These are phyloP conservation scores for Geranium brycei DNA, from an alignment of 345 rosid species.

Conservation along the genomic window DNA sequence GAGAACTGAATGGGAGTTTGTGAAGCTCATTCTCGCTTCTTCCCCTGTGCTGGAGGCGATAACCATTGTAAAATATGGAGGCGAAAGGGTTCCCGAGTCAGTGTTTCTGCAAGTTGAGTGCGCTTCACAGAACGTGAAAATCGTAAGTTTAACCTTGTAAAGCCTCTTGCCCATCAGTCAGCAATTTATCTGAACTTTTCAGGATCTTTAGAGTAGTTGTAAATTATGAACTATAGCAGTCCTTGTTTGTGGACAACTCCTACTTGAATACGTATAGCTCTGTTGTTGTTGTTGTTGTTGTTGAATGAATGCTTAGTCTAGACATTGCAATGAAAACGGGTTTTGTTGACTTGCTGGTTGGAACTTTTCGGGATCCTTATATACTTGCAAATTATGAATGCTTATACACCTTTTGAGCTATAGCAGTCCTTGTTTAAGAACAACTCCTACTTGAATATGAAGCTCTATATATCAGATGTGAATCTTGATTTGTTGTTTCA, in stretches of 20 bases:
- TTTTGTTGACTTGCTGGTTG: too few relatives aligned
- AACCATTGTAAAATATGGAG: slow-evolving; percentile 10
- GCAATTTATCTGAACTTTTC: background rate
- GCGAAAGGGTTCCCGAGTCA: slow-evolving; percentile 13
- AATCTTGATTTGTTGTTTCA: too few relatives aligned
- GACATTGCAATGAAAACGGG: too few relatives aligned
- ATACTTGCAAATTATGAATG: too few relatives aligned
- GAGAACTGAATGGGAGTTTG: slow-evolving; percentile 16
- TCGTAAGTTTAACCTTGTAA: slow-evolving; percentile 11
- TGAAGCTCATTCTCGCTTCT: slow-evolving; percentile 15
- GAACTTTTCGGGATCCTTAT: too few relatives aligned
- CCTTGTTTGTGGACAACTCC: background rate
- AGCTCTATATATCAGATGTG: too few relatives aligned
- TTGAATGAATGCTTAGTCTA: too few relatives aligned
- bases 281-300: too few relatives aligned
- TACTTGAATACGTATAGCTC: background rate
- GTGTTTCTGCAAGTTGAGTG: slow-evolving; percentile 9
- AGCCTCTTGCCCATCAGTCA: background rate
- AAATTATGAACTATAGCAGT: background rate
- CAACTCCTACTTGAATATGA: too few relatives aligned
- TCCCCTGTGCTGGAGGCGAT: slow-evolving; percentile 19
- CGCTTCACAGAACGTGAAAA: slow-evolving; percentile 15
- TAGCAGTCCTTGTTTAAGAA: too few relatives aligned
- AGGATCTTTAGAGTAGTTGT: background rate
- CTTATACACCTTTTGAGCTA: too few relatives aligned